Base-by-base conservation (phyloP, 106 monocot genomes). In the Allium sativum region DNA sequence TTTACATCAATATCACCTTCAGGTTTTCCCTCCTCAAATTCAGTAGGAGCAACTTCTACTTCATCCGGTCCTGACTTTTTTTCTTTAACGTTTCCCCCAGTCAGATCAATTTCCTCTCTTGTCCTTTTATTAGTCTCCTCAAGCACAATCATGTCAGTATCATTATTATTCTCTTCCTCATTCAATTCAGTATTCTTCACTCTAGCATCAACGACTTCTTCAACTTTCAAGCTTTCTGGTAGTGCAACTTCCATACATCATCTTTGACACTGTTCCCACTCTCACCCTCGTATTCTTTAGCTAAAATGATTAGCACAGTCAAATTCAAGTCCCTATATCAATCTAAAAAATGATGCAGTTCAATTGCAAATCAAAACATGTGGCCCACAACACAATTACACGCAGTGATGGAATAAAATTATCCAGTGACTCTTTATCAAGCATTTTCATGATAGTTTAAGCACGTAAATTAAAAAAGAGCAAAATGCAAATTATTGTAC, bases 231-330 rank as follows among this genome's bases (percentile, higher is more conserved):
- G 80, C 44, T 82, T 64, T 21, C 81, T 61, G 72, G 75, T 22
- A 48, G 46, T 44, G 65, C 15, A 9, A 69, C 11, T 50, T 11
- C 40, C 17, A 81, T 81, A 77, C 8, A 78, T 81, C 62, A 45
- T 89, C 5, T 85, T 94, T 14, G 84, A 84, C 17, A 89, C 84
- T 47, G 68, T 84, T 12, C 12, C 61, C 55, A 58, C 52, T 59
- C 31, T 71, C 57, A 20, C 22, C 47, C 1, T 41, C 65, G 14
- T 21, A 50, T 13, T 65, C 63, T 46, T 74, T 71, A 44, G 31
- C 69, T 19, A 45, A 20, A 68, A 11, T 40, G n/a, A n/a, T n/a
- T n/a, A n/a, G n/a, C n/a, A n/a, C n/a, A n/a, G n/a, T n/a, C n/a
- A n/a, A n/a, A n/a, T n/a, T n/a, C n/a, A n/a, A n/a, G n/a, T n/a